A percentile compares a stretch with the other conserved stretches of the same genome.
These are phyloP conservation scores for Vigna reflexopilosa DNA, from an alignment of 306 rosid genomes.

Conservation along the genomic window DNA sequence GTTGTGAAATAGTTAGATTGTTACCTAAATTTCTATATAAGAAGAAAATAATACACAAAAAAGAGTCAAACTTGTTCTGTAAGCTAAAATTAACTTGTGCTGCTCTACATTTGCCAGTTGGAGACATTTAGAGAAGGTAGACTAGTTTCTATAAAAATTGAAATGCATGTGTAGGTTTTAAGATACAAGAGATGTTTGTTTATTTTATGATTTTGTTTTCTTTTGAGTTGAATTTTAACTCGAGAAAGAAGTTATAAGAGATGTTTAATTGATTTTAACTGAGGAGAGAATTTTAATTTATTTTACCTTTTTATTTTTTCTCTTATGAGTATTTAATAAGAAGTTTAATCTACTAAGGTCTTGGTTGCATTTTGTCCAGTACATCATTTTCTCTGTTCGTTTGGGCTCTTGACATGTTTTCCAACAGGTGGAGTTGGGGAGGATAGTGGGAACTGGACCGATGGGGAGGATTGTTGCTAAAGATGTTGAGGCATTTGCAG, in stretches of 20 bases:
- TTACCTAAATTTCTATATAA: background rate
- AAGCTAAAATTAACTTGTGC: background rate
- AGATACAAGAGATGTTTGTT: background rate
- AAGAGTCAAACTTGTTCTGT: background rate
- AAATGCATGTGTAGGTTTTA: background rate
- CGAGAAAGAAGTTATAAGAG: too few species aligned
- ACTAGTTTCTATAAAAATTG: background rate
- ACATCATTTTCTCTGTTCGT: background rate
- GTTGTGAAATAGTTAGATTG: background rate
- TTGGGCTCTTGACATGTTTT: constrained; percentile 6
- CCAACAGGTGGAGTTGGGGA: constrained; percentile 60
- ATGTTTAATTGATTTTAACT: background rate
- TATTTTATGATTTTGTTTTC: background rate
- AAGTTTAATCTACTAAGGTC: background rate
- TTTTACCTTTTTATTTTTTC: background rate
- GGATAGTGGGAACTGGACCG: constrained; percentile 80
- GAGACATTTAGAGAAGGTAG: background rate
- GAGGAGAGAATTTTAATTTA: too few species aligned
- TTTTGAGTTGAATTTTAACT: background rate
- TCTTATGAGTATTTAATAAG: background rate
- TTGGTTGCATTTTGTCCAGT: background rate
- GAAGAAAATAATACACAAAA: background rate
- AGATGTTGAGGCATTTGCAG: constrained; percentile 81
- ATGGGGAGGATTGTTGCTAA: constrained; percentile 91
- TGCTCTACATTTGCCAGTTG: background rate